Evolutionary conservation across 495 filamentous ascomycete species (phyloP), one percentile per base, ranked within the genome.

Genomic region (Penicillium diatomitis): DNA sequence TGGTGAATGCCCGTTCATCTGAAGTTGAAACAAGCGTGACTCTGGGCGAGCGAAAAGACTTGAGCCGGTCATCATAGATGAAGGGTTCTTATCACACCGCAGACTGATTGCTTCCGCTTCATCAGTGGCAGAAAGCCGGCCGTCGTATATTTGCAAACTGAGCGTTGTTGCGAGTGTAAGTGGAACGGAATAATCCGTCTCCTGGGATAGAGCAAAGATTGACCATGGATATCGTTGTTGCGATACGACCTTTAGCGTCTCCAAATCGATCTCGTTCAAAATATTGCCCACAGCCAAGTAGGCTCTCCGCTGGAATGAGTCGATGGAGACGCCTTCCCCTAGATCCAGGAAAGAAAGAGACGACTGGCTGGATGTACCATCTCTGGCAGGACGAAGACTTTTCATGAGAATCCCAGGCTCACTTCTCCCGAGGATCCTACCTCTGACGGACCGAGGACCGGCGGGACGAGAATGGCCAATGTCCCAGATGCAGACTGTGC

Each of bases 401-500:
- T 51, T 67, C 60, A 62, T 79, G 41, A 90, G 68, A 8, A 89
- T 71, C 0, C 85, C 84, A 4, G 83, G 75, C 32, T 66, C 69
- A 58, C 83, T 90, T 40, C 75, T 70, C 3, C 76, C 80, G 11
- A 87, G 57, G 37, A 94, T 80, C 4, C 71, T 74, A 9, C 88
- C 88, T 55, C 78, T 80, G 44, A 61, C 75, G 2, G 49, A 53
- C 12, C 56, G 55, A 10, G 68, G 67, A 3, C 57, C 51, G 30
- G 63, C 63, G 5, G 65, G 69, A 44, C 75, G 74, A 7, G 76
- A 76, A 20, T 79, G 76, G 44, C 77, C 81, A n/a, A 90, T 68
- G 63, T 92, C 84, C 89, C 89, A 96, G 11, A 95, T 67, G 56
- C 84, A 88, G 27, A 96, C 74, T 53, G 85, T 87, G 8, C 89